Conservation (phyloP, 2,329 filamentous ascomycete genomes). For the Trichoderma atrobrunneum region DNA sequence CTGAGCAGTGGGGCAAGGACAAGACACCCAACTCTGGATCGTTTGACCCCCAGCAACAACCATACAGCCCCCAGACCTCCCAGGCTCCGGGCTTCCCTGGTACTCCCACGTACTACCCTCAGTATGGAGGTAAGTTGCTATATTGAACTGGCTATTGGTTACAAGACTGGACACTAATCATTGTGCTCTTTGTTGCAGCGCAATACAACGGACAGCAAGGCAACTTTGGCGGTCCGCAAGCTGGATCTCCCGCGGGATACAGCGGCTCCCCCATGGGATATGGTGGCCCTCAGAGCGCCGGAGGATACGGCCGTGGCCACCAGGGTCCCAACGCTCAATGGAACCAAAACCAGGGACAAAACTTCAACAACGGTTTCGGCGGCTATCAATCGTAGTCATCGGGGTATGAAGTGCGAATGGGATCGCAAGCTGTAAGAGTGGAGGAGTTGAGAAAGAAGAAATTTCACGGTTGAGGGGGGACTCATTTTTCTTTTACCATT, state of each 20-base stretch:
- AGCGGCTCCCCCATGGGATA: conserved; percentile 69
- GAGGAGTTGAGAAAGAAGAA: conserved; percentile 23
- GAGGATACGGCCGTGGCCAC: conserved; percentile 79
- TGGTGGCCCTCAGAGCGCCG: conserved; percentile 70
- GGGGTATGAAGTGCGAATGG: conserved; percentile 23
- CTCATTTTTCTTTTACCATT: conserved; percentile 21
- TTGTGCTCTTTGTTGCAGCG: conserved; percentile 30
- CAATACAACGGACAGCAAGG: conserved; percentile 65
- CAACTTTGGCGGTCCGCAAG: conserved; percentile 61
- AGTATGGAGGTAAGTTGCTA: conserved; percentile 72
- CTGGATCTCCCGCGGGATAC: conserved; percentile 61
- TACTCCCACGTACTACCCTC: conserved; percentile 86
- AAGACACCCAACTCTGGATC: conserved; percentile 74
- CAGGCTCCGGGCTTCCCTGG: conserved; percentile 71
- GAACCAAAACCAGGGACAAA: conserved; percentile 53
- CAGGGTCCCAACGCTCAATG: conserved; percentile 56
- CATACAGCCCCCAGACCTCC: conserved; percentile 70
- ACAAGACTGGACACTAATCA: conserved; percentile 24
- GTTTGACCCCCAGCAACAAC: conserved; percentile 73
- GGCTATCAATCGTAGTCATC: conserved; percentile 56
- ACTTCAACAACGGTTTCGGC: conserved; percentile 59
- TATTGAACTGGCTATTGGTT: too few relatives aligned
- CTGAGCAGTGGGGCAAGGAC: conserved; percentile 90
- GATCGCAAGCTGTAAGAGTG: conserved; percentile 20
- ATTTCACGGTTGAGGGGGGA: neutral